Evolutionary conservation across 192 early-diverging fungal genomes (phyloP).

Genomic region (Gigaspora rosea): DNA sequence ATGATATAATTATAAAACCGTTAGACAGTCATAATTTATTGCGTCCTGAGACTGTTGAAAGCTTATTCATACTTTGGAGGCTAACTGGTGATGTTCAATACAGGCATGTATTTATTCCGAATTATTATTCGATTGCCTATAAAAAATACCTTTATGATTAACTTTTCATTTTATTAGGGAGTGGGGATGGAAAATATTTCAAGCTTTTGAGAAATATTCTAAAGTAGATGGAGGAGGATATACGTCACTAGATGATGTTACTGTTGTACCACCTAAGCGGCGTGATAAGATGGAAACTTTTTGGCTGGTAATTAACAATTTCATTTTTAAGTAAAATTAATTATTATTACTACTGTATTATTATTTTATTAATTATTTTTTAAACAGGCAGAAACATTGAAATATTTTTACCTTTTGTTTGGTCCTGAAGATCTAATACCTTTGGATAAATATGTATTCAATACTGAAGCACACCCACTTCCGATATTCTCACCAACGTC

Average conservation of each 20-base stretch:
- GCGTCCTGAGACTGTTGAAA: conserved; percentile 89
- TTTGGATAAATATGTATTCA: conserved; percentile 86
- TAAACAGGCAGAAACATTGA: conserved; percentile 86
- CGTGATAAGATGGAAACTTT: conserved; percentile 84
- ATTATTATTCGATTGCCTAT: not conserved
- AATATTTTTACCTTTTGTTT: conserved; percentile 93
- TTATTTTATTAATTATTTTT: not conserved
- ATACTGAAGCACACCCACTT: conserved; percentile 94
- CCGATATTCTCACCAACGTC: conserved; percentile 54
- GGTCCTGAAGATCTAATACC: conserved; percentile 59
- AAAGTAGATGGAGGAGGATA: conserved; percentile 66
- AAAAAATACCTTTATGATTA: too few relatives aligned
- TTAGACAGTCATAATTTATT: conserved; percentile 77
- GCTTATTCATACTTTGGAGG: conserved; percentile 83
- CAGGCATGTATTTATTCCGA: conserved; percentile 52
- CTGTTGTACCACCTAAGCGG: conserved; percentile 44
- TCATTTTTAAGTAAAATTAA: not conserved
- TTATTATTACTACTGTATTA: not conserved
- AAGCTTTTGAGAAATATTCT: conserved; percentile 78
- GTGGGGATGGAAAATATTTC: conserved; percentile 87
- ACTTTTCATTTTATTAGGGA: conserved; percentile 48
- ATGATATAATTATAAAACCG: conserved; percentile 67
- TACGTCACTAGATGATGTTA: conserved; percentile 62
- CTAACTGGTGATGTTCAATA: conserved; percentile 85
- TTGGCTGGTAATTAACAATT: conserved; percentile 48